Evolutionary conservation across 1,284 basidiomycete genomes (phyloP).

Genomic region (Austropuccinia psidii): DNA sequence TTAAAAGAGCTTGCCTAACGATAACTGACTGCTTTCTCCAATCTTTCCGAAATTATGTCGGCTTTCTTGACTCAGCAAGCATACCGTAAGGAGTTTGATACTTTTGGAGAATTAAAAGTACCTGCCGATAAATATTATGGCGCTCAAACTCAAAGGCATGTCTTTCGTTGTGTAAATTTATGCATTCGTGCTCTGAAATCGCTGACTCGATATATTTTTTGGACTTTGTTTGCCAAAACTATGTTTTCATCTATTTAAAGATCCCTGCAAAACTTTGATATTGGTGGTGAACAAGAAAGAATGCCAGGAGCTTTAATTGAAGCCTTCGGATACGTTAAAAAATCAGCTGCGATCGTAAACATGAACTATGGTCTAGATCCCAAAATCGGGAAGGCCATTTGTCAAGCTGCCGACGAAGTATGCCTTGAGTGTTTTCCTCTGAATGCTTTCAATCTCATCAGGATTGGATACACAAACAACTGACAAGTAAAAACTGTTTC

Average conservation of each 20-base stretch:
- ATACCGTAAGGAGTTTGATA: slow-evolving; percentile 59
- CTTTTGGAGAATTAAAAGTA: slow-evolving; percentile 86
- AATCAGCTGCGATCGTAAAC: slow-evolving; percentile 91
- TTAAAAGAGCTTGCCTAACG: neutral
- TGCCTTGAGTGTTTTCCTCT: neutral
- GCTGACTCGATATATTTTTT: neutral
- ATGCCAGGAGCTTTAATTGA: slow-evolving; percentile 91
- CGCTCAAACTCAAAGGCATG: slow-evolving; percentile 89
- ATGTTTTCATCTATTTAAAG: slow-evolving; percentile 48
- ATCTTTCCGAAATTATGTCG: neutral
- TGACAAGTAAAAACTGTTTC: too few relatives aligned
- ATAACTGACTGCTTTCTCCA: neutral
- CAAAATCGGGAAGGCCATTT: slow-evolving; percentile 80
- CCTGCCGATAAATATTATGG: slow-evolving; percentile 96
- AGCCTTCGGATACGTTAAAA: slow-evolving; percentile 96
- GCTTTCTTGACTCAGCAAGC: neutral
- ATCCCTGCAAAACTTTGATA: slow-evolving; percentile 96
- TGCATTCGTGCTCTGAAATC: neutral
- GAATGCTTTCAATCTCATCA: neutral
- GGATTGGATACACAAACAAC: neutral
- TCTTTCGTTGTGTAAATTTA: slow-evolving; percentile 14
- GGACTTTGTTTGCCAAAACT: slow-evolving; percentile 26
- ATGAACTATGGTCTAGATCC: slow-evolving; percentile 81
- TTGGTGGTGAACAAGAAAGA: slow-evolving; percentile 85
- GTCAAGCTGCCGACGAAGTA: slow-evolving; percentile 87